These are phyloP conservation scores for Phanerochaete carnosa DNA, from an alignment of 768 basidiomycete genomes.

Conservation along the genomic window DNA sequence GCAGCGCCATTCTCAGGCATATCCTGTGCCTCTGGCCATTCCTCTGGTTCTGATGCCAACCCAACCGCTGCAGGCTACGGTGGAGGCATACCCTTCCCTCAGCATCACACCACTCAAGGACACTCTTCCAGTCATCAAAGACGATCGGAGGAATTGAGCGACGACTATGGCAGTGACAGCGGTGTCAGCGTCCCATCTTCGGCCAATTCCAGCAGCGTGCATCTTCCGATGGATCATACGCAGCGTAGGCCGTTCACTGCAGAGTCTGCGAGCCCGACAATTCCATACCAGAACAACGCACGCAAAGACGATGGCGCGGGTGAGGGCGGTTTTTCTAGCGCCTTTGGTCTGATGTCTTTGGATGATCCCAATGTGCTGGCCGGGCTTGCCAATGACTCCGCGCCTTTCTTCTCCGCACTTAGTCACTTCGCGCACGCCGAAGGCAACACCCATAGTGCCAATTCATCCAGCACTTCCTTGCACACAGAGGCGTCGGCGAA, in stretches of 20 bases:
- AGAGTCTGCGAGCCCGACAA: slow-evolving; percentile 2
- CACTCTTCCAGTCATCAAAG: slow-evolving; percentile 7
- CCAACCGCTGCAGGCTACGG: slow-evolving; percentile 1
- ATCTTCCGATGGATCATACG: slow-evolving; percentile 39
- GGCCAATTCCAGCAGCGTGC: slow-evolving; percentile 49
- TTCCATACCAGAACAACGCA: slow-evolving; percentile 6
- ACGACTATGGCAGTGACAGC: slow-evolving; percentile 38
- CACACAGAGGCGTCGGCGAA: background rate
- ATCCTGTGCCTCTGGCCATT: background rate
- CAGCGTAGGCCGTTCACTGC: slow-evolving; percentile 5
- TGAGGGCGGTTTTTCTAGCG: slow-evolving; percentile 35
- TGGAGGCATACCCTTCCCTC: slow-evolving; percentile 13
- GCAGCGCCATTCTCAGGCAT: slow-evolving; percentile 10
- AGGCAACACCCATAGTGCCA: background rate
- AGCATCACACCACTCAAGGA: slow-evolving; percentile 9
- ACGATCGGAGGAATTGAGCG: slow-evolving; percentile 21
- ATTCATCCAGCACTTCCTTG: slow-evolving; percentile 8
- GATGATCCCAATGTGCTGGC: slow-evolving; percentile 71
- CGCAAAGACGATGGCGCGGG: slow-evolving; percentile 22
- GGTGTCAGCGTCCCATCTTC: slow-evolving; percentile 48
- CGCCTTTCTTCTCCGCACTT: slow-evolving; percentile 55
- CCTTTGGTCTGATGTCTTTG: slow-evolving; percentile 74
- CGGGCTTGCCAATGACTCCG: slow-evolving; percentile 51
- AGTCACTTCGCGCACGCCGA: background rate
- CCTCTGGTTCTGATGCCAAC: slow-evolving; percentile 2